Percentiles rank a stretch among this genome's conserved stretches.
These are phyloP conservation scores for Erodium moschatum DNA, from an alignment of 441 rosid species.

Conservation along the genomic window DNA sequence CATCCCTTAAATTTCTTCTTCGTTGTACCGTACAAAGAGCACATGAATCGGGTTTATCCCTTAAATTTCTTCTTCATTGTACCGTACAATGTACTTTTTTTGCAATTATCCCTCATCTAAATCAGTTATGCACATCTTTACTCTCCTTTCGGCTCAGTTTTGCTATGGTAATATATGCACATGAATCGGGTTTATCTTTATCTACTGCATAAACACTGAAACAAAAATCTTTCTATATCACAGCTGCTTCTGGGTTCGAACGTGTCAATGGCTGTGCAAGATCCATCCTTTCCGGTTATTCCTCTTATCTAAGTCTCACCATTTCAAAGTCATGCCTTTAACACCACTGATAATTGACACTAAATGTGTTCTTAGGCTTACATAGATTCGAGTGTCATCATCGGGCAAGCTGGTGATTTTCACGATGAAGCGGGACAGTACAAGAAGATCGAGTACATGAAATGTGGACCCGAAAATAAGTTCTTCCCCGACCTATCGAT, in stretches of 20 bases:
- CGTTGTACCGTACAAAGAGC: too few relatives aligned
- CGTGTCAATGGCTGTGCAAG: constrained; percentile 89
- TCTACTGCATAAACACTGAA: not conserved
- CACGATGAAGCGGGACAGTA: constrained; percentile 61
- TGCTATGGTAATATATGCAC: not conserved
- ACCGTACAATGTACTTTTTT: too few relatives aligned
- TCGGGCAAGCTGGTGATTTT: constrained; percentile 83
- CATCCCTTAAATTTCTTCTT: too few relatives aligned
- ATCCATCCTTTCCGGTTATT: constrained; percentile 94
- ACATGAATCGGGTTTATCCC: too few relatives aligned
- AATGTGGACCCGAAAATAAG: constrained; percentile 80
- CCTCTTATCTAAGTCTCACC: not conserved
- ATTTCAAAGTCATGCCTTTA: not conserved
- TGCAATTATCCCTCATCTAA: not conserved
- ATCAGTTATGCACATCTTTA: not conserved
- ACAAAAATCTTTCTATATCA: constrained; percentile 19
- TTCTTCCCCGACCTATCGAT: constrained; percentile 80
- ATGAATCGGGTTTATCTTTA: not conserved
- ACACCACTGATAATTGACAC: not conserved
- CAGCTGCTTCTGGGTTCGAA: constrained; percentile 79
- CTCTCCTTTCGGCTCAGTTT: not conserved
- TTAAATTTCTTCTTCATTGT: too few relatives aligned
- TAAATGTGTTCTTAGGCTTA: constrained; percentile 50
- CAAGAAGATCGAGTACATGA: constrained; percentile 81
- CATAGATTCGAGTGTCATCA: constrained; percentile 87